Conservation (phyloP, 192 early-diverging fungal species). For the Rhizophagus clarus region DNA sequence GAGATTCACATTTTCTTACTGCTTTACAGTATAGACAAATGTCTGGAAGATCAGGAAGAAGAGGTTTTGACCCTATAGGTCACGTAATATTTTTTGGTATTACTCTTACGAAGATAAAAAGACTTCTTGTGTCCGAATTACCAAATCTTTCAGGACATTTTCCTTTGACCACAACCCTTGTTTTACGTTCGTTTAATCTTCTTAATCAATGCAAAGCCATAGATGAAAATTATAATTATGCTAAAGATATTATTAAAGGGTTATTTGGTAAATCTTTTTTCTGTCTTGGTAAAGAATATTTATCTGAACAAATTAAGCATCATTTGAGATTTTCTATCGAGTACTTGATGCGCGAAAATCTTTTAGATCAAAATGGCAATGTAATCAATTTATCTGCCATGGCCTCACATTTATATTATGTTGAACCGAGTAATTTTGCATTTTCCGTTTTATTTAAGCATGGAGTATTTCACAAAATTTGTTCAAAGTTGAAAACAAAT, state of each 20-base stretch:
- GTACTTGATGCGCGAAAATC: conserved; percentile 37
- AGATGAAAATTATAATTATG: not conserved
- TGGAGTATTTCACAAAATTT: conserved; percentile 42
- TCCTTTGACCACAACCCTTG: conserved; percentile 47
- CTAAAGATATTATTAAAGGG: conserved; percentile 21
- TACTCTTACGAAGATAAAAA: conserved; percentile 39
- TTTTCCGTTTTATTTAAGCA: conserved; percentile 43
- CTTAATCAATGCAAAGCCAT: conserved; percentile 2
- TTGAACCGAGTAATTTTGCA: conserved; percentile 41
- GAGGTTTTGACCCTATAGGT: conserved; percentile 48
- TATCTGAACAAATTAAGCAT: conserved; percentile 41
- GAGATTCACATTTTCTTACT: conserved; percentile 44
- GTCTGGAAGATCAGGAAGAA: conserved; percentile 38
- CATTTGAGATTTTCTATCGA: conserved; percentile 50
- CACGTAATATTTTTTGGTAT: conserved; percentile 50
- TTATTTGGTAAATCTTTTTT: conserved; percentile 37
- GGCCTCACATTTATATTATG: conserved; percentile 39
- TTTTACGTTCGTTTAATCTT: conserved; percentile 39
- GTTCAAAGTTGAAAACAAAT: not conserved
- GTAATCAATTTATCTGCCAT: conserved; percentile 36
- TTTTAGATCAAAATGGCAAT: conserved; percentile 31
- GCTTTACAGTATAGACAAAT: conserved; percentile 48
- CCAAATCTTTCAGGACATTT: conserved; percentile 44
- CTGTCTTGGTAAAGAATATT: conserved; percentile 34
- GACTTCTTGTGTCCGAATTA: conserved; percentile 41